Evolutionary conservation across 2,329 filamentous ascomycete species (phyloP), one percentile per base, ranked within the genome.

Genomic region (Neofusicoccum cordaticola): DNA sequence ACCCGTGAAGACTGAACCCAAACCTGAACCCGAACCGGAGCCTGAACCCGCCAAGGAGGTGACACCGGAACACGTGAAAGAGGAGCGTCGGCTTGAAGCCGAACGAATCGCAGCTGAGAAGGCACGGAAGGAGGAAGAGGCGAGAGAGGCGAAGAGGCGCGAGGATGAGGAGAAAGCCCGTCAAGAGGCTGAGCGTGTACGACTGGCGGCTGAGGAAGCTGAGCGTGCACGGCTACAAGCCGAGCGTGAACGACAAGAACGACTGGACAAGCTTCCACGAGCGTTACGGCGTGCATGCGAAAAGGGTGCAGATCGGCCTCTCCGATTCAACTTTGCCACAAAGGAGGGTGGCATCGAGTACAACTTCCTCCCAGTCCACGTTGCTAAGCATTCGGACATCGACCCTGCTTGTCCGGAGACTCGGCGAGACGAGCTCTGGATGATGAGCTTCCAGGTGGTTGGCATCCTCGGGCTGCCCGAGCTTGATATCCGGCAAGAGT

Each of bases 381-480:
- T 73, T 70, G n/a, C 73, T 71, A 13, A 70, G 72, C 15, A 65
- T 71, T 27, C 74, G 77, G 48, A 69, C 77, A 48, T 68, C 67
- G 56, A 67, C 63, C 22, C 50, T 35, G 17, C 53, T 31, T 13
- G 67, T 66, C 45, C 65, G 65, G 35, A 50, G 48, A n/a, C 66
- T 67, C 39, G 48, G 67, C 15, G 69, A 9, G 69, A 72, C 17
- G 52, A 74, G 63, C 70, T 70, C 1, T 79, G 77, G 66, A 72
- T 79, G 62, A 72, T 75, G 67, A 76, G 74, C 5, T 79, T 77
- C 66, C 76, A 79, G 65, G 69, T 72, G 7, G 76, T 75, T 1
- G 77, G 77, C 47, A 76, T 79, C 47, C 76, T 79, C 8, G 77
- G 77, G 9, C 71, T 79, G 6, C 71, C 75, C 5, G 76, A 78